Evolutionary conservation across 1,139 yeast species (phyloP), one percentile per base, ranked within the genome.

Genomic region (Scheffersomyces lignicola): DNA sequence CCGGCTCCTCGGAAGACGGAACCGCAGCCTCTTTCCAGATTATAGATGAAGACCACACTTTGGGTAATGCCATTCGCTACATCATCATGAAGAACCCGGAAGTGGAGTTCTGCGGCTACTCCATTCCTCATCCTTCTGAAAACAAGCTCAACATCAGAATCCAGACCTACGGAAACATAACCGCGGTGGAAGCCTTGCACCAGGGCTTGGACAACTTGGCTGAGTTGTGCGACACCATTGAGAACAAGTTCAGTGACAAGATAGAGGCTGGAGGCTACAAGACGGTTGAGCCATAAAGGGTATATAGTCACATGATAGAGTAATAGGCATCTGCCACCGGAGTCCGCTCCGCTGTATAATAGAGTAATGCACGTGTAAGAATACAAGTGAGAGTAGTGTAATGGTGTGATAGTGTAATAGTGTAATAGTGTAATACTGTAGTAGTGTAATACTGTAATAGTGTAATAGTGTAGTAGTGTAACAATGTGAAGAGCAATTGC

Each of bases 61-160:
- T 92, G 38, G 98, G 97, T 17, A 92, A 92, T 57, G 86, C 97
- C 4, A 74, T 92, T 40, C 80, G 97, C 58, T 90, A 89, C 60
- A 80, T 92, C 54, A 88, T 92, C 51, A 89, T 92, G 96, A 90
- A 90, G 65, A 92, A 92, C 64, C 96, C 97, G 25, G 95, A 89
- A 48, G 97, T 92, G 22, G 98, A 92, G 56, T 92, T 94, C 60
- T 92, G 97, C 56, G 98, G 98, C 39, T 92, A 92, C 65, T 87
- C 97, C 33, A 94, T 92, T 44, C 98, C 98, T n/a, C 98, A 92
- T 63, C 98, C 98, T 18, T 87, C 96, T 23, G 98, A 94, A 62
- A 77, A 88, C 42, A 84, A 86, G 51, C 68, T 92, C 64, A 89
- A 94, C 65, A 60, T 92, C 39, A 80, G 98, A 64, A 88, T 92